Percentiles rank a stretch among this genome's conserved stretches.
Conservation (phyloP, 176 grass and related monocot genomes). For the Miscanthus lutarioriparius region DNA sequence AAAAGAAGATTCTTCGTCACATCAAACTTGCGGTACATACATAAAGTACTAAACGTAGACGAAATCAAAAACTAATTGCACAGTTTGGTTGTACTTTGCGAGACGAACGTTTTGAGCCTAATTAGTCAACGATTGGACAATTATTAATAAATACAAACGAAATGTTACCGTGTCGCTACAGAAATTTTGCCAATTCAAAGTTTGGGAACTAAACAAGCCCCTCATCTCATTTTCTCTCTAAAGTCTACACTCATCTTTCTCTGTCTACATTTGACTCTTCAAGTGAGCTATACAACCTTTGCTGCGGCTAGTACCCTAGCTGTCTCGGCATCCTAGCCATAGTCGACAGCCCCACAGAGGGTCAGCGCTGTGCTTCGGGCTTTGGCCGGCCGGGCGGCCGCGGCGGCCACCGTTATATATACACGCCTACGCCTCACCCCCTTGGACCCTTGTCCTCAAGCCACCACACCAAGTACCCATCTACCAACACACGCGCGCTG, state of each 20-base stretch:
- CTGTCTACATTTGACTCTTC: slow-evolving; percentile 23
- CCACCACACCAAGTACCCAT: background rate
- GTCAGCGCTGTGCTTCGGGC: slow-evolving; percentile 42
- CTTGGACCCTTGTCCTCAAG: slow-evolving; percentile 42
- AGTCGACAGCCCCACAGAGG: background rate
- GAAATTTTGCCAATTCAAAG: too few relatives aligned
- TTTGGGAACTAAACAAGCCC: too few relatives aligned
- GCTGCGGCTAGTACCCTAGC: slow-evolving; percentile 9
- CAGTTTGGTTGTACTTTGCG: too few relatives aligned
- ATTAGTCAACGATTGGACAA: too few relatives aligned
- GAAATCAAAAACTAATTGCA: too few relatives aligned
- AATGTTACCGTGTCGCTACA: too few relatives aligned
- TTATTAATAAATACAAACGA: too few relatives aligned
- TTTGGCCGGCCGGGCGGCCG: background rate
- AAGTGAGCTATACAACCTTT: background rate
- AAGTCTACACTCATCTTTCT: too few relatives aligned
- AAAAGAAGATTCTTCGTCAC: too few relatives aligned
- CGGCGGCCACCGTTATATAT: slow-evolving; percentile 42
- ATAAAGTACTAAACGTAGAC: too few relatives aligned
- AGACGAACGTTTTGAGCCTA: too few relatives aligned
- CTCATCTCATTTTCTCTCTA: background rate
- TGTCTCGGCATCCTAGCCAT: background rate
- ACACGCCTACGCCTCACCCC: slow-evolving; percentile 17
- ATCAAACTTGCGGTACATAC: too few relatives aligned
- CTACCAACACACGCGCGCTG: background rate